A percentile compares a stretch with the other conserved stretches of the same genome.
Evolutionary conservation across 352 stramenopile species (phyloP).

Genomic region (Phytophthora europaea): DNA sequence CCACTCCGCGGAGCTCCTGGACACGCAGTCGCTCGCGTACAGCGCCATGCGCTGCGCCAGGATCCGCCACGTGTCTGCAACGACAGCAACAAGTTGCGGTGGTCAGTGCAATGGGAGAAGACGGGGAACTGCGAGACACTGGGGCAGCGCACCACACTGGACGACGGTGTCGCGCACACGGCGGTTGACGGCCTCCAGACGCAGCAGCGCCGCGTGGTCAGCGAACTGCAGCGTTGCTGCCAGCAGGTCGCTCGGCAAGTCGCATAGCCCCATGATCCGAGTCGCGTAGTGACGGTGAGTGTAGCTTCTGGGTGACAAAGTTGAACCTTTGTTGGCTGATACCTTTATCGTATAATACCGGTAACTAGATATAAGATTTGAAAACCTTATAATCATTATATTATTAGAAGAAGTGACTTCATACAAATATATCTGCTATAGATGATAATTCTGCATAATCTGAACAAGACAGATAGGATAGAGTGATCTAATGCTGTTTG

Average conservation of each 20-base stretch:
- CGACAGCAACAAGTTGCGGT: neutral
- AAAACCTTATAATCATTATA: no score
- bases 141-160: slow-evolving; percentile 20
- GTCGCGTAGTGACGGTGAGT: neutral
- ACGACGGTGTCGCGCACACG: slow-evolving; percentile 26
- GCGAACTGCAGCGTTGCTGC: slow-evolving; percentile 51
- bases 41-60: slow-evolving; percentile 31
- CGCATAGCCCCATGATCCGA: slow-evolving; percentile 24
- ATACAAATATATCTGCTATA: no score
- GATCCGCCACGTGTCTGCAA: slow-evolving; percentile 45
- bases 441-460: no score
- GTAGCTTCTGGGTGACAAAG: slow-evolving; percentile 35
- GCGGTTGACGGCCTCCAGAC: slow-evolving; percentile 36
- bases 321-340: slow-evolving; percentile 18
- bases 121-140: no score
- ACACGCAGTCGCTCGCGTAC: neutral
- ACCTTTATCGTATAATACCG: no score
- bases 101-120: neutral
- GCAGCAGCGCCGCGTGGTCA: slow-evolving; percentile 45
- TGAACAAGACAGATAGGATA: no score
- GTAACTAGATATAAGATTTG: no score
- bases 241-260: slow-evolving; percentile 57
- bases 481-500: no score
- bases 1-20: slow-evolving; percentile 31
- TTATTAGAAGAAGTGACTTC: no score